phyloP scores from a whole-genome alignment of 108 stramenopile genomes.

The Epithemia pelagica region DNA sequence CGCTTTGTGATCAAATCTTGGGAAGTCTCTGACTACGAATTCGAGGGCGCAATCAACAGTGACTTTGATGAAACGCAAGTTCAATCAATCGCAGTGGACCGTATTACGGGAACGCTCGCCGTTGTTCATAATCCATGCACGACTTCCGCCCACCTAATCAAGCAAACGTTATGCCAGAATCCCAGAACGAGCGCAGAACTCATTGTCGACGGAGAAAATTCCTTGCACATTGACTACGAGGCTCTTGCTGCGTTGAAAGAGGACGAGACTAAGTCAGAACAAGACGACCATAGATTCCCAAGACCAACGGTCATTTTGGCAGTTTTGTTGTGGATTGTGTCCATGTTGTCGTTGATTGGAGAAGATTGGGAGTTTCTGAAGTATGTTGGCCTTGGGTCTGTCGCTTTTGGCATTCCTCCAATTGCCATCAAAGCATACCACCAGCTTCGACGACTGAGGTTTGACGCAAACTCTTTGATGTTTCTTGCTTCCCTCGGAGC shows the following conservation, averaged over 20 bases:
- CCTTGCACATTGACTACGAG: conserved; percentile 11
- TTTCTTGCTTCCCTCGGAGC: conserved; percentile 72
- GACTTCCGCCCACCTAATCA: conserved; percentile 8
- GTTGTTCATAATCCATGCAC: conserved; percentile 28
- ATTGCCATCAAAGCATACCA: conserved; percentile 55
- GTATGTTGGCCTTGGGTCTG: conserved; percentile 48
- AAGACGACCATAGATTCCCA: conserved; percentile 3
- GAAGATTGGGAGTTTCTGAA: conserved; percentile 54
- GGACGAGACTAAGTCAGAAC: neutral
- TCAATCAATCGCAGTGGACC: conserved; percentile 13
- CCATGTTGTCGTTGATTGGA: conserved; percentile 55
- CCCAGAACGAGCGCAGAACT: conserved; percentile 9
- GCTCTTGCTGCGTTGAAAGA: neutral
- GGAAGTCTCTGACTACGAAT: neutral
- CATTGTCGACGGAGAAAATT: conserved; percentile 20
- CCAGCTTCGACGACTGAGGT: conserved; percentile 37
- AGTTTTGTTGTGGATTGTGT: conserved; percentile 52
- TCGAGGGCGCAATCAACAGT: neutral
- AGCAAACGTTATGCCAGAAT: conserved; percentile 1
- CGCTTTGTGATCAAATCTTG: neutral
- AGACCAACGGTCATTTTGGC: conserved; percentile 28
- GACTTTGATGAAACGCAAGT: conserved; percentile 2
- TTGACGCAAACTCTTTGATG: conserved; percentile 83
- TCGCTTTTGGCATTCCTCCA: conserved; percentile 51
- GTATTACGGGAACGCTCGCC: conserved; percentile 2